Conservation (phyloP, 179 eudicot genomes). For the Dionaea muscipula region DNA sequence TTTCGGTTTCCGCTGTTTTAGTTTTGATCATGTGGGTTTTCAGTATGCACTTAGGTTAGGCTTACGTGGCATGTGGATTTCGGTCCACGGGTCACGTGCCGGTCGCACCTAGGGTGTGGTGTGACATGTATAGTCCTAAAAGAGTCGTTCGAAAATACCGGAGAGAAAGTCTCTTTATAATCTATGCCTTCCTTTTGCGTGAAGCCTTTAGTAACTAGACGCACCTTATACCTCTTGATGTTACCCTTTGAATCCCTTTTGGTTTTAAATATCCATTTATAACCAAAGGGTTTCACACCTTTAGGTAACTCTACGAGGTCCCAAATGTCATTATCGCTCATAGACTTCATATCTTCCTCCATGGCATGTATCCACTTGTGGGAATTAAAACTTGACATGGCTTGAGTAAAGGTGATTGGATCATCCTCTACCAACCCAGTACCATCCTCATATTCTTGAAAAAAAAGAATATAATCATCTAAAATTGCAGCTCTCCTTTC, state of each 20-base stretch:
- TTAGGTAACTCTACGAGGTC: conserved; percentile 5
- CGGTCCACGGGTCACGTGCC: no score
- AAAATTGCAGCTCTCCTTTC: conserved; percentile 1
- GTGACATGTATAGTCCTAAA: background rate
- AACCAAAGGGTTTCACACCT: no score
- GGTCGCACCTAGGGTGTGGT: no score
- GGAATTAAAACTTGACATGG: conserved; percentile 3
- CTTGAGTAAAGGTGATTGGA: background rate
- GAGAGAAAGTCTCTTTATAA: background rate
- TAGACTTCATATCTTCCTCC: conserved; percentile 1
- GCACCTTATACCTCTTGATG: background rate
- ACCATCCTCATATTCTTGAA: background rate
- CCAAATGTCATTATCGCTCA: conserved; percentile 6
- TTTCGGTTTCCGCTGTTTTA: no score
- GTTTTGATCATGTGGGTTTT: no score
- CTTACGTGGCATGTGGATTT: no score
- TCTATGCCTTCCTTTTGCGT: background rate
- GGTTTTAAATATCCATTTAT: no score
- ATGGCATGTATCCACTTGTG: conserved; percentile 5
- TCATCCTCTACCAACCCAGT: background rate
- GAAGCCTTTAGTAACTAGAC: conserved; percentile 2
- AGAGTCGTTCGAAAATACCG: background rate
- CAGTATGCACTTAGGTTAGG: no score
- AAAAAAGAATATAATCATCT: background rate
- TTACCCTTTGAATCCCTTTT: no score